A percentile compares a stretch with the other conserved stretches of the same genome.
These are phyloP conservation scores for Podaxis sp. DNA, from an alignment of 768 basidiomycete species.

Conservation along the genomic window DNA sequence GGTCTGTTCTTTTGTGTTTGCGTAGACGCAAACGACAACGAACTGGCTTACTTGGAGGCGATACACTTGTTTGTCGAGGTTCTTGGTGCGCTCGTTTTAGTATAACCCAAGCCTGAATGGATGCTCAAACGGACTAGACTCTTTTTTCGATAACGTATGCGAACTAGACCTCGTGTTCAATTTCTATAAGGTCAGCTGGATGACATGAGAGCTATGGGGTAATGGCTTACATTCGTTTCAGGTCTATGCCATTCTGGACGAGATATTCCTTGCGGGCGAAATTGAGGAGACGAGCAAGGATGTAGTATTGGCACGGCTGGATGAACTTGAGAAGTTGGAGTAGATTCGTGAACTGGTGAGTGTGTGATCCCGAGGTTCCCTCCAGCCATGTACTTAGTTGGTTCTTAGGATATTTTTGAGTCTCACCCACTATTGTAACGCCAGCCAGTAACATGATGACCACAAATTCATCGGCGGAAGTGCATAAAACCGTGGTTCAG, in stretches of 20 bases:
- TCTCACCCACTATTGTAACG: slow-evolving; percentile 3
- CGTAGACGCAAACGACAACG: slow-evolving; percentile 97
- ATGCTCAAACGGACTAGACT: slow-evolving; percentile 45
- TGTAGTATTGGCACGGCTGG: slow-evolving; percentile 86
- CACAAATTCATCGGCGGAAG: slow-evolving; percentile 1
- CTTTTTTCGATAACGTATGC: slow-evolving; percentile 99
- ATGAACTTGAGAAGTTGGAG: slow-evolving; percentile 91
- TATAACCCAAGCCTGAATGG: not conserved
- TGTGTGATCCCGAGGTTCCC: not conserved
- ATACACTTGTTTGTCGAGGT: slow-evolving; percentile 99
- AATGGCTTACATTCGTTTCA: slow-evolving; percentile 22
- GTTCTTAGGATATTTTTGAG: not conserved
- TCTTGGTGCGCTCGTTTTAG: slow-evolving; percentile 58
- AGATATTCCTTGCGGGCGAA: slow-evolving; percentile 97
- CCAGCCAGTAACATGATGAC: not conserved
- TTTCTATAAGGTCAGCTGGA: slow-evolving; percentile 80
- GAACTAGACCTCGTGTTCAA: slow-evolving; percentile 98
- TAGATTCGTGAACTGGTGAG: slow-evolving; percentile 26
- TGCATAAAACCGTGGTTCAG: slow-evolving; percentile 3
- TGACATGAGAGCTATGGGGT: not conserved
- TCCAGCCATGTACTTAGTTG: not conserved
- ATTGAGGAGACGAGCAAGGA: slow-evolving; percentile 98
- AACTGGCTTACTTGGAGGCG: slow-evolving; percentile 93
- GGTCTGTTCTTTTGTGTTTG: slow-evolving; percentile 98
- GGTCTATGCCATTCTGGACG: slow-evolving; percentile 98